Evolutionary conservation across 2,329 filamentous ascomycete genomes (phyloP).

Genomic region (Aspergillus novoparasiticus): DNA sequence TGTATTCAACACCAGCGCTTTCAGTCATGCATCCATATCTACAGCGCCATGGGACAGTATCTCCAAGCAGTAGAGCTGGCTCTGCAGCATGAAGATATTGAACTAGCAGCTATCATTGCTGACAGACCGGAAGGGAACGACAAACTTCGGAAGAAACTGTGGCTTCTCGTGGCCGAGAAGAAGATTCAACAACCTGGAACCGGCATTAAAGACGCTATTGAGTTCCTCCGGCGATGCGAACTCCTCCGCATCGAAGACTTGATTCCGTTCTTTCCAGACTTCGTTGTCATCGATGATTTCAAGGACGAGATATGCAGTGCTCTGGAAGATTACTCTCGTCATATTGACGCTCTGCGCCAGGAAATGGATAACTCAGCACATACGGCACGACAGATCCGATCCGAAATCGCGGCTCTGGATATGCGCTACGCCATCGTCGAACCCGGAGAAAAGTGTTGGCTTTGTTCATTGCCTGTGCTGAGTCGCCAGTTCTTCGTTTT

Average conservation of each 20-base stretch:
- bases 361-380: conserved; percentile 95
- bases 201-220: conserved; percentile 90
- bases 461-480: conserved; percentile 81
- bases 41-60: conserved; percentile 94
- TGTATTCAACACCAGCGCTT: conserved; percentile 95
- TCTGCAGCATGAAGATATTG: conserved; percentile 83
- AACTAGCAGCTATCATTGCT: conserved; percentile 85
- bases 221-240: conserved; percentile 89
- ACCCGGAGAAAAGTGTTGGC: conserved; percentile 90
- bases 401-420: conserved; percentile 83
- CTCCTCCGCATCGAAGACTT: conserved; percentile 92
- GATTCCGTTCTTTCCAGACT: conserved; percentile 98
- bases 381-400: conserved; percentile 87
- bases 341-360: conserved; percentile 82
- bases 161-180: conserved; percentile 92
- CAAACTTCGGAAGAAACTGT: conserved; percentile 85
- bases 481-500: conserved; percentile 97
- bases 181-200: conserved; percentile 80
- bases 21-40: conserved; percentile 94
- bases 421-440: conserved; percentile 94
- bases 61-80: conserved; percentile 90
- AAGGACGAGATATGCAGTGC: conserved; percentile 96
- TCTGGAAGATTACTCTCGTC: conserved; percentile 87
- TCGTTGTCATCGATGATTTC: conserved; percentile 98
- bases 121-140: conserved; percentile 78